Percentiles rank a stretch among this genome's conserved stretches.
These are phyloP conservation scores for Cyclocybe cylindracea DNA, from an alignment of 768 basidiomycete species.

Conservation along the genomic window DNA sequence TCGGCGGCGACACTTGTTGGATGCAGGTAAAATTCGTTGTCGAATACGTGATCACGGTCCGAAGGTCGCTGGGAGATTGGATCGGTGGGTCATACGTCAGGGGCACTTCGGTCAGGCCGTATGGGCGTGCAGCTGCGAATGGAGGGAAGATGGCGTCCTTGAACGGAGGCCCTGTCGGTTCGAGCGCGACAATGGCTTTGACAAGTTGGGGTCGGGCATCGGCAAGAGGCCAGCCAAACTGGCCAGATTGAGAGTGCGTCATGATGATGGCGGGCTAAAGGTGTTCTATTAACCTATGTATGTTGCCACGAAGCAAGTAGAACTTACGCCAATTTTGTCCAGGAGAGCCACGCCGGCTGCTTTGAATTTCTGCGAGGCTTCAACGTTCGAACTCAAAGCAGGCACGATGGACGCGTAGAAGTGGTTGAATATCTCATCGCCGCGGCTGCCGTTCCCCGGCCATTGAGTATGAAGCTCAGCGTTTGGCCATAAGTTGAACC, in stretches of 20 bases:
- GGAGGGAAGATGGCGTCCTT: slow-evolving; percentile 38
- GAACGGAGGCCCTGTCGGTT: slow-evolving; percentile 55
- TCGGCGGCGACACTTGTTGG: slow-evolving; percentile 42
- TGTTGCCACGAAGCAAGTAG: not conserved
- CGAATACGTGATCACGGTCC: slow-evolving; percentile 24
- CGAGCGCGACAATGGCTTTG: slow-evolving; percentile 49
- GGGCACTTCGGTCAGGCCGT: slow-evolving; percentile 50
- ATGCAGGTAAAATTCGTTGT: slow-evolving; percentile 38
- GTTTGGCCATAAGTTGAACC: slow-evolving; percentile 45
- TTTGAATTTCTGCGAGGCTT: slow-evolving; percentile 39
- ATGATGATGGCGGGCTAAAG: slow-evolving; percentile 45
- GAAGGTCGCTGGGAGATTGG: slow-evolving; percentile 36
- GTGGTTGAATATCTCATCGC: slow-evolving; percentile 44
- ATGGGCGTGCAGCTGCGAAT: slow-evolving; percentile 38
- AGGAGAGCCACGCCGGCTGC: slow-evolving; percentile 42
- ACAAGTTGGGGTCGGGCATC: slow-evolving; percentile 45
- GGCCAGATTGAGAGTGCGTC: slow-evolving; percentile 53
- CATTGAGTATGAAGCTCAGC: slow-evolving; percentile 50
- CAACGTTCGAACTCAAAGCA: slow-evolving; percentile 32
- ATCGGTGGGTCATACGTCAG: slow-evolving; percentile 44
- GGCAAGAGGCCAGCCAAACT: slow-evolving; percentile 49
- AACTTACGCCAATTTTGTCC: slow-evolving; percentile 48
- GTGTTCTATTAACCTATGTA: not conserved
- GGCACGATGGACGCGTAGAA: slow-evolving; percentile 48
- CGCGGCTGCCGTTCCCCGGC: slow-evolving; percentile 50